Evolutionary conservation across 345 rosid species (phyloP).

Genomic region (Sonneratia caseolaris): DNA sequence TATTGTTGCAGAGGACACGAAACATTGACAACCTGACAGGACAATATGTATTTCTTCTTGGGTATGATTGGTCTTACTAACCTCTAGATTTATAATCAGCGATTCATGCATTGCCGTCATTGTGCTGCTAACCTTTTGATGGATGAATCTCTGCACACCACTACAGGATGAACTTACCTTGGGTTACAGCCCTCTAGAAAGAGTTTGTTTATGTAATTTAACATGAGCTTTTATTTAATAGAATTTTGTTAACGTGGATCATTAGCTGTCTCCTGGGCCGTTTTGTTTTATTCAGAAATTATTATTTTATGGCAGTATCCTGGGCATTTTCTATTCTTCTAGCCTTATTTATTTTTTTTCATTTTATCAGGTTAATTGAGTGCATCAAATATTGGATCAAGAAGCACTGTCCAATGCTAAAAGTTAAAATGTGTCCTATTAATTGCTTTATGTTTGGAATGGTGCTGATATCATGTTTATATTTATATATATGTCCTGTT

Average conservation of each 20-base stretch:
- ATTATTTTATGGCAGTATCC: too few species aligned
- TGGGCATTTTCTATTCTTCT: neutral
- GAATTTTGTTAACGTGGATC: neutral
- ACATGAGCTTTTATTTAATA: neutral
- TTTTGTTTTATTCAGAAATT: too few species aligned
- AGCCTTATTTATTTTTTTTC: neutral
- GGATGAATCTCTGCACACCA: neutral
- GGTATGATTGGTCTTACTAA: conserved; percentile 23
- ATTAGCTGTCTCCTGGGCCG: neutral
- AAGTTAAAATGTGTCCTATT: neutral
- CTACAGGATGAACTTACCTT: neutral
- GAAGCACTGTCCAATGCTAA: neutral
- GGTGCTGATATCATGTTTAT: neutral
- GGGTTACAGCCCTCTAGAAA: neutral
- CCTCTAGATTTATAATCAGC: neutral
- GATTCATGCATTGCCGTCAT: neutral
- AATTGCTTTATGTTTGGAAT: neutral
- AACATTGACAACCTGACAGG: conserved; percentile 76
- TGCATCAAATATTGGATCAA: neutral
- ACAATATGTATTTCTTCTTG: conserved; percentile 65
- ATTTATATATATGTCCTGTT: neutral
- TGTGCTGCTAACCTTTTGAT: neutral
- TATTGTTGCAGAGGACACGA: conserved; percentile 64
- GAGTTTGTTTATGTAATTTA: neutral
- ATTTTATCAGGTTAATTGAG: neutral